phyloP scores from a whole-genome alignment of 202 grass and related monocot genomes.

The Hordeum pubiflorum region DNA sequence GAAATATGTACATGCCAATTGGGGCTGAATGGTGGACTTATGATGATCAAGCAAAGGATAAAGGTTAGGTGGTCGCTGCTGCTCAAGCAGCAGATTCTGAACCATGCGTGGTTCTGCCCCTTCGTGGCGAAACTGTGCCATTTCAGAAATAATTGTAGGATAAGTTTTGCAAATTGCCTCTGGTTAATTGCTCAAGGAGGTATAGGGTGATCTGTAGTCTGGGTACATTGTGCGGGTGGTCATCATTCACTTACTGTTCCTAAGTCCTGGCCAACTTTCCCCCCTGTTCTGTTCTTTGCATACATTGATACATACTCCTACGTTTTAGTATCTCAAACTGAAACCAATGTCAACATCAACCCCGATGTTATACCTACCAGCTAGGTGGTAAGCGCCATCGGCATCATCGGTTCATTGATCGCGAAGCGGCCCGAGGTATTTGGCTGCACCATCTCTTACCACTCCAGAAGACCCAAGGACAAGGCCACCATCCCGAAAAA shows the following conservation, averaged over 20 bases:
- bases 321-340: background rate
- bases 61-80: background rate
- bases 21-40: background rate
- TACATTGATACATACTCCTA: too few relatives aligned
- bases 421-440: conserved; percentile 43
- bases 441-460: conserved; percentile 32
- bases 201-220: background rate
- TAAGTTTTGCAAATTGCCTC: background rate
- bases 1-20: background rate
- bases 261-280: background rate
- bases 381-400: conserved; percentile 35
- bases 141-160: background rate
- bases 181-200: background rate
- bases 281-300: background rate
- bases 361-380: conserved; percentile 2
- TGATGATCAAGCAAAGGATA: background rate
- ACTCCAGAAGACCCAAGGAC: conserved; percentile 28
- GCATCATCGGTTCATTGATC: conserved; percentile 35
- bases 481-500: background rate
- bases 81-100: background rate
- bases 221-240: background rate
- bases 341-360: background rate
- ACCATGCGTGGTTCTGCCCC: background rate
- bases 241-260: background rate
- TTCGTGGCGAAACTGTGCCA: background rate